A percentile compares a stretch with the other conserved stretches of the same genome.
These are phyloP conservation scores for Iodosphaeria phyllophila DNA, from an alignment of 2,329 filamentous ascomycete species.

Conservation along the genomic window DNA sequence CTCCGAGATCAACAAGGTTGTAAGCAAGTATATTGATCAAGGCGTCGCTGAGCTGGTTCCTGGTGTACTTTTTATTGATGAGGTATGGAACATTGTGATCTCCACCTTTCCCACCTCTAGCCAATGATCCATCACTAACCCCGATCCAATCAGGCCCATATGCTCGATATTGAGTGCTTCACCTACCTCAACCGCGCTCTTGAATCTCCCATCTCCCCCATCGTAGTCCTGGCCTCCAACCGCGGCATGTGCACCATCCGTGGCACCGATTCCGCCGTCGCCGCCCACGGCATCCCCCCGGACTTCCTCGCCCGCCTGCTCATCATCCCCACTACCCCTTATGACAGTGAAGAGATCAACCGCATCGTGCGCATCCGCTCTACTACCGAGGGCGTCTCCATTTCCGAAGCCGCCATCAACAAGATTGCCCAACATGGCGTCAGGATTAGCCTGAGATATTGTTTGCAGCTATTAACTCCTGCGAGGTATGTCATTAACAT, in stretches of 20 bases:
- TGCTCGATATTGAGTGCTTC: constrained; percentile 98
- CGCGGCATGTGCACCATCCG: constrained; percentile 85
- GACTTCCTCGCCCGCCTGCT: constrained; percentile 88
- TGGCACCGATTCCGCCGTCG: constrained; percentile 63
- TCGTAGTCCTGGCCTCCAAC: constrained; percentile 95
- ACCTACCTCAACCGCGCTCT: constrained; percentile 98
- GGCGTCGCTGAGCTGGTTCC: constrained; percentile 96
- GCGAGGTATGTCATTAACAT: constrained; percentile 39
- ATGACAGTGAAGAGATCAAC: constrained; percentile 77
- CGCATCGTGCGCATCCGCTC: constrained; percentile 75
- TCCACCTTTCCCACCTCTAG: constrained; percentile 2
- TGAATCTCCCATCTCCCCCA: constrained; percentile 84
- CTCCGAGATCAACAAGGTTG: constrained; percentile 95
- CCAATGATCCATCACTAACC: background rate
- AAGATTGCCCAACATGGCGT: constrained; percentile 77
- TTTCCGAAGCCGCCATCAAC: constrained; percentile 68
- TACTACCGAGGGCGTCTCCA: constrained; percentile 59
- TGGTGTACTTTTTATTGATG: constrained; percentile 94
- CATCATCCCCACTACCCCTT: constrained; percentile 87
- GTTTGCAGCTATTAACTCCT: constrained; percentile 76
- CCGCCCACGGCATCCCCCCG: constrained; percentile 82
- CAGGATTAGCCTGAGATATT: constrained; percentile 80
- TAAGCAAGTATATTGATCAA: constrained; percentile 97
- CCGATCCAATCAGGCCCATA: constrained; percentile 53
- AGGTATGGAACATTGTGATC: constrained; percentile 37